phyloP scores from a whole-genome alignment of 2,329 filamentous ascomycete species.

The Aspergillus sp. region DNA sequence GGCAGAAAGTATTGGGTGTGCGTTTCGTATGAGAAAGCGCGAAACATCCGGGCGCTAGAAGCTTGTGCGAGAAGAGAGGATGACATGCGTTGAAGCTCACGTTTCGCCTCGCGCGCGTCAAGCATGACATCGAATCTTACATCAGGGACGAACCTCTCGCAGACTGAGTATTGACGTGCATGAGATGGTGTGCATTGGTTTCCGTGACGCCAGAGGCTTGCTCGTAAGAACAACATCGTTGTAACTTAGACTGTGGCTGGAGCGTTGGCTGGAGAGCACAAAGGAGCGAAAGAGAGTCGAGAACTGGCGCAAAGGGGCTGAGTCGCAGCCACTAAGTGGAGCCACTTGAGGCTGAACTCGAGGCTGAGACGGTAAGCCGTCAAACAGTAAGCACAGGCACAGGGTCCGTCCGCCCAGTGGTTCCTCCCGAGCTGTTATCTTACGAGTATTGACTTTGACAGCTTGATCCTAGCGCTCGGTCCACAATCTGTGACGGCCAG shows the following conservation, averaged over 20 bases:
- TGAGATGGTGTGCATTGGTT: background rate
- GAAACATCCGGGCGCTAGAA: slow-evolving; percentile 4
- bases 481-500: background rate
- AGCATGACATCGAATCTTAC: background rate
- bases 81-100: background rate
- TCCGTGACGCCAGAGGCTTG: background rate
- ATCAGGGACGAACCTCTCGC: background rate
- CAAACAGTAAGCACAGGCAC: background rate
- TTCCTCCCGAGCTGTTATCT: background rate
- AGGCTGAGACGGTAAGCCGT: slow-evolving; percentile 14
- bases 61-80: background rate
- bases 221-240: background rate
- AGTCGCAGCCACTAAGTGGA: background rate
- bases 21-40: background rate
- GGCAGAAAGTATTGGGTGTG: background rate
- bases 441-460: background rate
- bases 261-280: background rate
- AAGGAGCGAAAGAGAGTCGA: background rate
- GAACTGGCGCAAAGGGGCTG: background rate
- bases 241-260: slow-evolving; percentile 4
- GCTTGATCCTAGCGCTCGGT: background rate
- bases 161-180: background rate
- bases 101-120: background rate
- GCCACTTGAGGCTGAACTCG: slow-evolving; percentile 16
- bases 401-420: no score